Evolutionary conservation across 768 basidiomycete genomes (phyloP), one percentile per base, ranked within the genome.

Genomic region (Erythrobasidium yunnanense): DNA sequence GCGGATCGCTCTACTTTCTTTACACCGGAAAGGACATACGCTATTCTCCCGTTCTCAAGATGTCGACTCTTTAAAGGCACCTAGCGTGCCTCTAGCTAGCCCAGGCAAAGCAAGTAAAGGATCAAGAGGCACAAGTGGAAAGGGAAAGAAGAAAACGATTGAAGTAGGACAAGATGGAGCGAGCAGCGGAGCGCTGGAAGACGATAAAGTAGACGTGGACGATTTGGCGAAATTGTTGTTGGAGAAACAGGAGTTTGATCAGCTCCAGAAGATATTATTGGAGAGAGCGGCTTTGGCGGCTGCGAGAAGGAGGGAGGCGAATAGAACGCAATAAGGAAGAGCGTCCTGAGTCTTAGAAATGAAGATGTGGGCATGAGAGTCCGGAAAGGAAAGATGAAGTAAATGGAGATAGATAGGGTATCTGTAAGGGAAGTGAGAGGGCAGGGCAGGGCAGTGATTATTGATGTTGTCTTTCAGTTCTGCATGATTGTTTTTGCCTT

Each of bases 1-100:
- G 23, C 52, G 71, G 2, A 65, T 73, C 15, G 71, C 68, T 17
- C 25, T 67, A 8, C 38, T 55, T 7, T 55, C 53, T 1, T 42
- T 54, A 15, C 56, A 38, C 7, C 29, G 38, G 22, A 20, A 54
- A 42, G 54, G 54, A 8, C 65, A 66, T 23, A 25, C 4, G 15
- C 35, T 66, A 1, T 66, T 66, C 34, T 53, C 42, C 20, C 47
- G 60, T 8, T 25, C 45, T 6, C 35, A 35, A 29, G 30, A 17
- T 27, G 45, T 45, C 2, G 38, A 42, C 7, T n/a, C 34, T 29
- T 34, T 58, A 3, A 35, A 58, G 7, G 56, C 34, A 23, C 45
- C 56, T 35, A 46, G 38, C 7, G 35, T 58, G 17, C 11, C 38
- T 23, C 20, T 27, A 5, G 2, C 56, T 4, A 42, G 38, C n/a